These are phyloP conservation scores for Trichoderma aggressivum DNA, from an alignment of 2,329 filamentous ascomycete species.

Conservation along the genomic window DNA sequence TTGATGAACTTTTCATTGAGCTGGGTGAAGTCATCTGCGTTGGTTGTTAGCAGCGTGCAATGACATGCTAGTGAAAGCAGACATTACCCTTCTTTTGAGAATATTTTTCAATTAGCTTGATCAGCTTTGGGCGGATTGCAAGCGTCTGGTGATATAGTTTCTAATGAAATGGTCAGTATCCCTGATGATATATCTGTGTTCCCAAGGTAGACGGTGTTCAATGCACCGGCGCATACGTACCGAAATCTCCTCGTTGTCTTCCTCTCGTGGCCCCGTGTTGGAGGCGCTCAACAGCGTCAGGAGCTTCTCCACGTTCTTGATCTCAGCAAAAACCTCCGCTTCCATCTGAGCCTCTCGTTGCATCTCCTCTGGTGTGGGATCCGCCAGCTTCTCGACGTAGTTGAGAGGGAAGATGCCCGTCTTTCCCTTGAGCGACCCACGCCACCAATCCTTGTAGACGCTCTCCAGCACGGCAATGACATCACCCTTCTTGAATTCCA, in stretches of 20 bases:
- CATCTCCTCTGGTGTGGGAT: conserved; percentile 90
- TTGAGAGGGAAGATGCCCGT: conserved; percentile 98
- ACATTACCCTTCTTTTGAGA: conserved; percentile 91
- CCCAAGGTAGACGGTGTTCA: not conserved
- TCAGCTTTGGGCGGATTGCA: conserved; percentile 91
- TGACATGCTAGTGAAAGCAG: not conserved
- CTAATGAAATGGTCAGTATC: conserved; percentile 38
- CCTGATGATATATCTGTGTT: not conserved
- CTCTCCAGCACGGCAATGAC: conserved; percentile 96
- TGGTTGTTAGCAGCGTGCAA: not conserved
- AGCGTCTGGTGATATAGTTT: conserved; percentile 89
- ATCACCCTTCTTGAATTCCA: conserved; percentile 95
- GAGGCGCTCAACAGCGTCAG: conserved; percentile 88
- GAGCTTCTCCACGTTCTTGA: conserved; percentile 64
- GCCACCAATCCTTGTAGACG: conserved; percentile 99
- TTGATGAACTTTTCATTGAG: conserved; percentile 99
- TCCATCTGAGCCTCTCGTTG: conserved; percentile 97
- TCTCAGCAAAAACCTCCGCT: conserved; percentile 62
- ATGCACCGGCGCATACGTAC: conserved; percentile 40
- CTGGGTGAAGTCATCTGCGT: conserved; percentile 90
- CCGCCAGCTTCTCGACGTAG: conserved; percentile 95
- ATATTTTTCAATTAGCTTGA: conserved; percentile 97
- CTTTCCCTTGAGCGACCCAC: conserved; percentile 87
- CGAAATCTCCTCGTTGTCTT: conserved; percentile 97
- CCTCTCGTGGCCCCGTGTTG: conserved; percentile 71